Evolutionary conservation across 2,329 filamentous ascomycete species (phyloP).

Genomic region (Fusarium nanum): DNA sequence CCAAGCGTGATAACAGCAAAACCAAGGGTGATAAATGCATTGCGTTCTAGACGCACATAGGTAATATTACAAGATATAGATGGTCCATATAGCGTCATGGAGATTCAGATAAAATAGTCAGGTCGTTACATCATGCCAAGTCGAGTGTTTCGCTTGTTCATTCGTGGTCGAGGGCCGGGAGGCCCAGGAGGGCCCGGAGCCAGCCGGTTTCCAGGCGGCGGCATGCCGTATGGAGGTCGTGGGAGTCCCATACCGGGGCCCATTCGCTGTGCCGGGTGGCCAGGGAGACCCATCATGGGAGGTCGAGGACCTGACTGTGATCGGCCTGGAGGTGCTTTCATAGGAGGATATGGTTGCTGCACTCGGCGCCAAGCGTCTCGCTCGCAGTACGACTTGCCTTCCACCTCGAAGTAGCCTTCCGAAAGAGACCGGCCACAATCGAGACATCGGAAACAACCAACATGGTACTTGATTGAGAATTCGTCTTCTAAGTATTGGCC

Average conservation of each 20-base stretch:
- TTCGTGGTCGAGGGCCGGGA: constrained; percentile 56
- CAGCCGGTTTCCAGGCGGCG: constrained; percentile 37
- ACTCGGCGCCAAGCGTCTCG: constrained; percentile 77
- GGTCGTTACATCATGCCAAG: constrained; percentile 65
- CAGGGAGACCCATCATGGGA: constrained; percentile 44
- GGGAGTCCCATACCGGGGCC: constrained; percentile 39
- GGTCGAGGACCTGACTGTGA: constrained; percentile 38
- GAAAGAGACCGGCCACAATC: constrained; percentile 79
- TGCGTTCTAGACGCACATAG: constrained; percentile 17
- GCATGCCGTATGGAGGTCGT: constrained; percentile 45
- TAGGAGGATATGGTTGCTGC: constrained; percentile 48
- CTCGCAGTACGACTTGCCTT: constrained; percentile 84
- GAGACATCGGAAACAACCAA: constrained; percentile 84
- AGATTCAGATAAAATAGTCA: constrained; percentile 27
- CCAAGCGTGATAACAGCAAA: constrained; percentile 20
- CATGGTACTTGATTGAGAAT: constrained; percentile 81
- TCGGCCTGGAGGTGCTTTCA: constrained; percentile 32
- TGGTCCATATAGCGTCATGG: constrained; percentile 31
- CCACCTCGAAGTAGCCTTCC: constrained; percentile 92
- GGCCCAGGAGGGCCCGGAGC: constrained; percentile 51
- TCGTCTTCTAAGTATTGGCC: constrained; percentile 93
- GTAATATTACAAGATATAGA: constrained; percentile 37
- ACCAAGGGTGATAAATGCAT: constrained; percentile 11
- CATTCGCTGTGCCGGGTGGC: constrained; percentile 42
- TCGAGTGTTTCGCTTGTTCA: constrained; percentile 73